Conservation (phyloP, 2,329 filamentous ascomycete genomes). For the Penicillium sp. region DNA sequence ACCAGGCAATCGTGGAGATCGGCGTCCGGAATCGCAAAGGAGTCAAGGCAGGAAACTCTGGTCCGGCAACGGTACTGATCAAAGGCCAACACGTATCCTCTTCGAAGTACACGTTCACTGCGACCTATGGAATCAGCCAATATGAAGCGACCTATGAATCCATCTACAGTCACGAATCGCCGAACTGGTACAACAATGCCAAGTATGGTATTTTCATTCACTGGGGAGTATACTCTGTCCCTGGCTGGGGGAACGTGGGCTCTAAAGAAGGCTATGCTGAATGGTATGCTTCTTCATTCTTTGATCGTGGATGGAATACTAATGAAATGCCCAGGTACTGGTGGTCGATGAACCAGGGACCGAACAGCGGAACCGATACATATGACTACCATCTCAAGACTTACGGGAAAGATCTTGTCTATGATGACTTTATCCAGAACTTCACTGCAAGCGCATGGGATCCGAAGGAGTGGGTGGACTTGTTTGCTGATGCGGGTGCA, state of each 20-base stretch:
- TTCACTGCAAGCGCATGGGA: slow-evolving; percentile 56
- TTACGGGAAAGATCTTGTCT: slow-evolving; percentile 55
- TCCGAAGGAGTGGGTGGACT: slow-evolving; percentile 57
- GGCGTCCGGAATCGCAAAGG: slow-evolving; percentile 39
- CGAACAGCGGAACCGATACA: slow-evolving; percentile 45
- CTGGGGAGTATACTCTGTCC: slow-evolving; percentile 60
- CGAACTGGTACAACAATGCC: slow-evolving; percentile 57
- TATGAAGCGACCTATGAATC: slow-evolving; percentile 42
- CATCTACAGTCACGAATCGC: slow-evolving; percentile 48
- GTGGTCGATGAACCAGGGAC: slow-evolving; percentile 55
- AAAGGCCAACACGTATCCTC: slow-evolving; percentile 25
- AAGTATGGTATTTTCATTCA: slow-evolving; percentile 66
- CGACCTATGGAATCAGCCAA: slow-evolving; percentile 36
- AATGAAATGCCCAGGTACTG: slow-evolving; percentile 23
- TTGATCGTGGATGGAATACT: background rate
- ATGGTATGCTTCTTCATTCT: slow-evolving; percentile 27
- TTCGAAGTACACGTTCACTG: slow-evolving; percentile 36
- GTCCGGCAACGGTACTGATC: slow-evolving; percentile 34
- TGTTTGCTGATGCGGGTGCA: slow-evolving; percentile 56
- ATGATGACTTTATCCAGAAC: slow-evolving; percentile 59
- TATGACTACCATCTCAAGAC: slow-evolving; percentile 55
- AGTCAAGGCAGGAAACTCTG: slow-evolving; percentile 31
- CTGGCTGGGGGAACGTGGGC: slow-evolving; percentile 55
- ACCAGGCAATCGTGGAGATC: slow-evolving; percentile 42
- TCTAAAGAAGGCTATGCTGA: slow-evolving; percentile 45